Conservation (phyloP, 352 stramenopile species). For the Globisporangium cylindrosporum region DNA sequence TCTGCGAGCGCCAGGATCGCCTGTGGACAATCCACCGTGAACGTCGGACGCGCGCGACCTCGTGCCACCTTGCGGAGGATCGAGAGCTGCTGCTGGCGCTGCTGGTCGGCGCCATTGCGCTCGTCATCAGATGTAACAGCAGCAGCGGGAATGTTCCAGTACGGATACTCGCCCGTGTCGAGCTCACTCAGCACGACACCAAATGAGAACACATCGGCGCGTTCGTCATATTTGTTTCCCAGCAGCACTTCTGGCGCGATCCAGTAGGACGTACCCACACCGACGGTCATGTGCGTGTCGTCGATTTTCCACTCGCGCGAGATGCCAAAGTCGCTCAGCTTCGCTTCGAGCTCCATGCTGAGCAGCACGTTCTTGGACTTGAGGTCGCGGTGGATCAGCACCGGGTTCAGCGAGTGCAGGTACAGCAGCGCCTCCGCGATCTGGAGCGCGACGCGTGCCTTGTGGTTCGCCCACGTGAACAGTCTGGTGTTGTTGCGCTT, state of each 20-base stretch:
- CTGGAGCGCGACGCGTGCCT: background rate
- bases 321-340: slow-evolving; percentile 39
- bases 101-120: background rate
- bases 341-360: slow-evolving; percentile 14
- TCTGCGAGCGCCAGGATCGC: slow-evolving; percentile 1
- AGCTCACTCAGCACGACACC: background rate
- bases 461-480: background rate
- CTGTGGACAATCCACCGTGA: background rate
- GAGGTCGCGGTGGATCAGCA: slow-evolving; percentile 55
- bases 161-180: background rate
- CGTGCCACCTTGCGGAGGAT: background rate
- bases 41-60: background rate
- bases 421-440: background rate
- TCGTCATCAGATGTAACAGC: background rate
- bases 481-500: background rate
- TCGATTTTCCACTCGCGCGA: slow-evolving; percentile 10
- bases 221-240: background rate
- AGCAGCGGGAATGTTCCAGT: background rate
- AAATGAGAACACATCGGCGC: background rate
- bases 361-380: slow-evolving; percentile 62
- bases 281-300: background rate
- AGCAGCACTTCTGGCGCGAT: background rate
- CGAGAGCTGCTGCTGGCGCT: background rate
- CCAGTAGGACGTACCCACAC: background rate
- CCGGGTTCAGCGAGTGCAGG: background rate